Conservation (phyloP, 1,284 basidiomycete species). For the Melampsora larici-populina region DNA sequence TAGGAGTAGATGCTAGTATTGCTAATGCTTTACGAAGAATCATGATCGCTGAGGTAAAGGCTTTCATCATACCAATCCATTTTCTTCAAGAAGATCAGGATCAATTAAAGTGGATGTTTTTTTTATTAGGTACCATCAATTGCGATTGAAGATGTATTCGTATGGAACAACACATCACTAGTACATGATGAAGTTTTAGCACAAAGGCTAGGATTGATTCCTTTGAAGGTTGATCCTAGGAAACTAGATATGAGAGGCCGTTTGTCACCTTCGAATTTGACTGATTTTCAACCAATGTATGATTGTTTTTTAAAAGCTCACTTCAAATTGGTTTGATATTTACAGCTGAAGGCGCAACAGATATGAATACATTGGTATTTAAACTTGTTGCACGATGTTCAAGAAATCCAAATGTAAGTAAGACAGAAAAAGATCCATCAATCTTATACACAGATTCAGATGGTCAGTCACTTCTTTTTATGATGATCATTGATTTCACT, state of each 20-base stretch:
- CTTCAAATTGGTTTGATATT: background rate
- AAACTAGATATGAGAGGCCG: conserved; percentile 56
- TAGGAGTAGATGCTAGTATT: conserved; percentile 92
- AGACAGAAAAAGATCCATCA: conserved; percentile 63
- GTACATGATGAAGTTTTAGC: conserved; percentile 91
- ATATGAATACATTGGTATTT: conserved; percentile 91
- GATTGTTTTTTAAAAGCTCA: background rate
- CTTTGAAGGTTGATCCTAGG: conserved; percentile 79
- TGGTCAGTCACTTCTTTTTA: conserved; percentile 48
- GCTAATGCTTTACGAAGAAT: conserved; percentile 91
- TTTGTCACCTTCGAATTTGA: conserved; percentile 46
- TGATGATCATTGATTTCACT: background rate
- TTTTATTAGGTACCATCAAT: conserved; percentile 73
- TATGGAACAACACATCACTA: conserved; percentile 93
- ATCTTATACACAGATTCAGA: conserved; percentile 69
- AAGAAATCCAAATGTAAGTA: conserved; percentile 59
- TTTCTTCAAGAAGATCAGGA: background rate
- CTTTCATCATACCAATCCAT: conserved; percentile 41
- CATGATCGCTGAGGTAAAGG: conserved; percentile 79
- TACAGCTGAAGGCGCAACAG: conserved; percentile 66
- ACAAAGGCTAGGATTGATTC: conserved; percentile 84
- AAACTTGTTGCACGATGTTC: conserved; percentile 70
- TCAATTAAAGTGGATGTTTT: conserved; percentile 23
- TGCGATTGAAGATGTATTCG: conserved; percentile 87
- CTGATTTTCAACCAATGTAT: background rate